A percentile compares a stretch with the other conserved stretches of the same genome.
Evolutionary conservation across 805 yeast genomes (phyloP).

Genomic region (Blastobotrys parvus): DNA sequence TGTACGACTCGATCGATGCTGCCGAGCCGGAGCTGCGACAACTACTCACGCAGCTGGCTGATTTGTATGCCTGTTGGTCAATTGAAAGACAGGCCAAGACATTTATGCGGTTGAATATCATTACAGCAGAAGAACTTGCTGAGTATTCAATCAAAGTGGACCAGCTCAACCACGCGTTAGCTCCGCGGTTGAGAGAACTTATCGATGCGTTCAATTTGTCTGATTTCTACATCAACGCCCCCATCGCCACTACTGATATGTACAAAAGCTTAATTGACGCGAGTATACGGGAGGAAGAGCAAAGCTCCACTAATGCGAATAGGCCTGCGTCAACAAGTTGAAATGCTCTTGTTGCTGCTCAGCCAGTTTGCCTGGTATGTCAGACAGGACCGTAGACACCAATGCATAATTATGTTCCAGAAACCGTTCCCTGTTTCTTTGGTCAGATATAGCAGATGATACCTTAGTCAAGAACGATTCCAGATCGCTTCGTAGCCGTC

Average conservation of each 20-base stretch:
- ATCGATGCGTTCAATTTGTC: conserved; percentile 75
- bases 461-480: conserved; percentile 71
- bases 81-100: conserved; percentile 64
- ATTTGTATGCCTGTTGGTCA: conserved; percentile 54
- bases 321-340: conserved; percentile 38
- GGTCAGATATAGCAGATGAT: conserved; percentile 33
- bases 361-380: conserved; percentile 37
- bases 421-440: conserved; percentile 50
- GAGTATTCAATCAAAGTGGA: background rate
- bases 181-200: conserved; percentile 62
- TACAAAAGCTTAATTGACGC: no score
- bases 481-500: conserved; percentile 66
- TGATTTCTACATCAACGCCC: conserved; percentile 70
- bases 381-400: conserved; percentile 46
- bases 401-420: conserved; percentile 65
- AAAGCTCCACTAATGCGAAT: conserved; percentile 10
- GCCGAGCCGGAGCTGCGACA: conserved; percentile 37
- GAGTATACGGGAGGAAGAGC: no score
- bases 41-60: conserved; percentile 46
- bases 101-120: conserved; percentile 57
- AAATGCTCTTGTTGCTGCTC: conserved; percentile 38
- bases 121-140: conserved; percentile 41
- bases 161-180: conserved; percentile 20
- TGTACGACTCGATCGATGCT: conserved; percentile 28
- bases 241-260: no score